A percentile compares a stretch with the other conserved stretches of the same genome.
These are phyloP conservation scores for Tricholoma flavovirens DNA, from an alignment of 768 basidiomycete species.

Conservation along the genomic window DNA sequence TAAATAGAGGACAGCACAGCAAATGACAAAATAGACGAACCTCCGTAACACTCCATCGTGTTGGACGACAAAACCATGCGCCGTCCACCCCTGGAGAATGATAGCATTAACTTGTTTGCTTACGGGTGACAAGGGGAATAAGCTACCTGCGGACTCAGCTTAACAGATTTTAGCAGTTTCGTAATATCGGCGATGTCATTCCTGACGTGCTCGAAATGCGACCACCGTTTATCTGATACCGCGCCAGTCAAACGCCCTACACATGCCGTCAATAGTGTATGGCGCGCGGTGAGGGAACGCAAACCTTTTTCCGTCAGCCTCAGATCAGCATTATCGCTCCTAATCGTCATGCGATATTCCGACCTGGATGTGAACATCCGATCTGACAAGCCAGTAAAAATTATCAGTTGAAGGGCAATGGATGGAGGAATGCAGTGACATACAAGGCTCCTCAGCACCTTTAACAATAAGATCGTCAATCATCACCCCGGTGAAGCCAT, in stretches of 20 bases:
- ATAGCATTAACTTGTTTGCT: not conserved
- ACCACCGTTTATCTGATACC: conserved; percentile 43
- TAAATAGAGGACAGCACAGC: not conserved
- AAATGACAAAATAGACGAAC: conserved; percentile 19
- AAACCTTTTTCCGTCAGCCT: conserved; percentile 74
- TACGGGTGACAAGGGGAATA: not conserved
- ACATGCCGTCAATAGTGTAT: not conserved
- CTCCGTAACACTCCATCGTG: conserved; percentile 39
- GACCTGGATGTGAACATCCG: conserved; percentile 92
- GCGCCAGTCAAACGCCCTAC: conserved; percentile 38
- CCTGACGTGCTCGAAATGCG: conserved; percentile 27
- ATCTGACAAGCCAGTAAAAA: conserved; percentile 37
- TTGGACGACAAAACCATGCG: conserved; percentile 38
- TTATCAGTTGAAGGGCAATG: not conserved
- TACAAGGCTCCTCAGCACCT: conserved; percentile 89
- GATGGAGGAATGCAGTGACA: conserved; percentile 18
- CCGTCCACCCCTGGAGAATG: conserved; percentile 28
- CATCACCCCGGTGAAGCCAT: conserved; percentile 86
- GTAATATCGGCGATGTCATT: conserved; percentile 30
- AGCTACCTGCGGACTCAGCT: conserved; percentile 39
- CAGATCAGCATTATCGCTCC: conserved; percentile 86
- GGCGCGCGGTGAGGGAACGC: not conserved
- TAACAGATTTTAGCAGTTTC: conserved; percentile 27
- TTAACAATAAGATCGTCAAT: conserved; percentile 87
- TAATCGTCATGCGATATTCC: conserved; percentile 83